These are phyloP conservation scores for Actinomortierella wolfii DNA, from an alignment of 371 early-diverging fungal species.

Conservation along the genomic window DNA sequence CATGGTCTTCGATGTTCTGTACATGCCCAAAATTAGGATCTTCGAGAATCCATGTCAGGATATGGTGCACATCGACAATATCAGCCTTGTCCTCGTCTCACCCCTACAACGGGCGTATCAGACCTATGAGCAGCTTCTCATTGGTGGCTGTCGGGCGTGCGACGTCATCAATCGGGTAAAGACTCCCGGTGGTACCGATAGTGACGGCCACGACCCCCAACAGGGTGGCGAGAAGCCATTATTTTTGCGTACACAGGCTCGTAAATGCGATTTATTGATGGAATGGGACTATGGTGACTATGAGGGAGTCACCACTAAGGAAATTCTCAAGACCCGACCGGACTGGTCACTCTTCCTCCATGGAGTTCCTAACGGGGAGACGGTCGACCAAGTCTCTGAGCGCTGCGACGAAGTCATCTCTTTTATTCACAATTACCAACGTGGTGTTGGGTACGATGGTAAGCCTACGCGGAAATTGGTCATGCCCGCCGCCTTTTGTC, in stretches of 20 bases:
- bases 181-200: not conserved
- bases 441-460: slow-evolving; percentile 33
- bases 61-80: slow-evolving; percentile 45
- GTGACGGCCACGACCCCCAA: not conserved
- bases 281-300: slow-evolving; percentile 54
- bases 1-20: not conserved
- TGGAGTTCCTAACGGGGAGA: slow-evolving; percentile 47
- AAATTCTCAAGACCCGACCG: slow-evolving; percentile 45
- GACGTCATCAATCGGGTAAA: not conserved
- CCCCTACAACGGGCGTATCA: slow-evolving; percentile 46
- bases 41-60: slow-evolving; percentile 49
- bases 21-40: slow-evolving; percentile 10
- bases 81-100: slow-evolving; percentile 37
- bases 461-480: slow-evolving; percentile 3
- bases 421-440: slow-evolving; percentile 36
- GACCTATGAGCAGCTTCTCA: slow-evolving; percentile 36
- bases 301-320: slow-evolving; percentile 48
- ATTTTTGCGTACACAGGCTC: slow-evolving; percentile 28
- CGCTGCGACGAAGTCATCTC: slow-evolving; percentile 47
- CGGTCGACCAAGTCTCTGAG: slow-evolving; percentile 41
- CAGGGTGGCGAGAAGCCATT: not conserved
- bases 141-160: slow-evolving; percentile 4
- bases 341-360: slow-evolving; percentile 42
- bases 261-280: slow-evolving; percentile 13
- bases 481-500: slow-evolving; percentile 16